These are phyloP conservation scores for Hawksworthiomyces lignivorus DNA, from an alignment of 2,329 filamentous ascomycete genomes.

Conservation along the genomic window DNA sequence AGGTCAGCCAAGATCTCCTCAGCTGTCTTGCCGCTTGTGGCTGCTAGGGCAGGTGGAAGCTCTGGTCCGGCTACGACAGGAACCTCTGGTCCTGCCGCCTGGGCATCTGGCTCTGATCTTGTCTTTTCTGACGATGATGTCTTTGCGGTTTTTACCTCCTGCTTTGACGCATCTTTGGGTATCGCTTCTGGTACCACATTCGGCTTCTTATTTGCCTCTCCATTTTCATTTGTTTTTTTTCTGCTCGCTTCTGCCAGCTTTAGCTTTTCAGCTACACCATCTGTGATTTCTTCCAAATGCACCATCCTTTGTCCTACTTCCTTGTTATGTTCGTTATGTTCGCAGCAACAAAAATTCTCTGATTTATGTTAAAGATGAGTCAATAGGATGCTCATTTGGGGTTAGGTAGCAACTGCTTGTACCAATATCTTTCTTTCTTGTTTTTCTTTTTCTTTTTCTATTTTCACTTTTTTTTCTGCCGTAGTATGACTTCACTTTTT, in stretches of 20 bases:
- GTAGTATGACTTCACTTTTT: too few relatives aligned
- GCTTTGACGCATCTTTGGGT: not conserved
- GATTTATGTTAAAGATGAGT: too few relatives aligned
- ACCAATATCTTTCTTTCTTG: too few relatives aligned
- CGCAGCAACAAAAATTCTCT: too few relatives aligned
- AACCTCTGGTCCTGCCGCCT: not conserved
- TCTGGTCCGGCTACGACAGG: slow-evolving; percentile 24
- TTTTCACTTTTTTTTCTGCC: too few relatives aligned
- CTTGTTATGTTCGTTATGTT: too few relatives aligned
- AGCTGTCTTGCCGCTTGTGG: slow-evolving; percentile 37
- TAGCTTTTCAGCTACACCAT: slow-evolving; percentile 12
- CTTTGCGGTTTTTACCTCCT: not conserved
- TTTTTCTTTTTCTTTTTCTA: too few relatives aligned
- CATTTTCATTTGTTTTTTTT: not conserved
- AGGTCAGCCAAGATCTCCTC: slow-evolving; percentile 51
- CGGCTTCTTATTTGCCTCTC: not conserved
- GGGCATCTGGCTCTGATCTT: not conserved
- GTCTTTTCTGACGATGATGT: not conserved
- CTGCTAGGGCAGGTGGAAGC: slow-evolving; percentile 37
- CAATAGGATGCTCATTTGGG: too few relatives aligned
- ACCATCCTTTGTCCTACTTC: slow-evolving; percentile 14
- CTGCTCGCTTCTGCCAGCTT: slow-evolving; percentile 4
- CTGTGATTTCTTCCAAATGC: slow-evolving; percentile 15
- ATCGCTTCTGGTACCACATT: not conserved
- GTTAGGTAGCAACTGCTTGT: too few relatives aligned